Base-by-base conservation (phyloP, 2,329 filamentous ascomycete genomes). In the Neofusicoccum ribis region DNA sequence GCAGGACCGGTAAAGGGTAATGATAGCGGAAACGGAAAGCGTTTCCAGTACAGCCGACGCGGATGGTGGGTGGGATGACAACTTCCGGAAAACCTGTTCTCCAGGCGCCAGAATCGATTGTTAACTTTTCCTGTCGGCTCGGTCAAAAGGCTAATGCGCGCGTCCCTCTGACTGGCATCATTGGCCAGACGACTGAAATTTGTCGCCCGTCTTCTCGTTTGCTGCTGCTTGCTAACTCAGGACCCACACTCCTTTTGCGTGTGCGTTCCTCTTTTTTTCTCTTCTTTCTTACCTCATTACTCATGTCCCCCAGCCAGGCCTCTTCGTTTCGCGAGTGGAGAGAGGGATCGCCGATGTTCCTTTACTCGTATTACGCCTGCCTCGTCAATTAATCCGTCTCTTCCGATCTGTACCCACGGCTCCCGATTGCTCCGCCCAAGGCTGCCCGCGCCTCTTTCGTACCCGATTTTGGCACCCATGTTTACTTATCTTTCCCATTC, bases 71-170 rank as follows among this genome's bases (percentile, higher is more conserved):
- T 46, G 31, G 56, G 15, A 47, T 60, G 43, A 47, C 44, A 46
- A 31, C 43, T 60, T 44, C 56, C 56, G 56, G 56, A 60, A 59
- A 60, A 60, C 56, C 56, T 60, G 56, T 60, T 60, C 56, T 60
- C n/a, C 56, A 60, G 44, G 43, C 56, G 56, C 56, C 56, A 60
- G 31, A 60, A 60, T 60, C 56, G 56, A 60, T 60, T 27, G 43
- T 60, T 60, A 60, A 59, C 56, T 39, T 44, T 44, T 44, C n/a
- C 12, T 47, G 12, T 60, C 27, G 23, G 41, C n/a, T 20, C 27
- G n/a, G 37, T 39, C 23, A 37, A 37, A 12, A 47, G 23, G 41
- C 15, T 37, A 36, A 47, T 37, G 56, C 31, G 43, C 44, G 41
- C 43, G 41, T 36, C 15, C 23, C 23, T 15, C 44, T 27, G 20